phyloP scores from a whole-genome alignment of 306 rosid species.

The Nissolia schottii region DNA sequence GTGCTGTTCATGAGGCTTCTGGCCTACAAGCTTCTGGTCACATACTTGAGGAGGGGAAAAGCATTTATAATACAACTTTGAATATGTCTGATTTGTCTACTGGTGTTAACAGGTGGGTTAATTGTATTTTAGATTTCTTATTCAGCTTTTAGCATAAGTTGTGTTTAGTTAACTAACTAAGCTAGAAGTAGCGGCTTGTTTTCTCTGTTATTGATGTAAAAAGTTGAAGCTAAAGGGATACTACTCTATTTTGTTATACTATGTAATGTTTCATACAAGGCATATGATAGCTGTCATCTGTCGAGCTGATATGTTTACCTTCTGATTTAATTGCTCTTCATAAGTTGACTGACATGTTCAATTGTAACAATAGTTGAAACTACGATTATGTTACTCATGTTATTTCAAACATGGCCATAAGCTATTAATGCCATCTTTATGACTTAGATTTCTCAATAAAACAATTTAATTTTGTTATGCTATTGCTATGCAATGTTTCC shows the following conservation, averaged over 20 bases:
- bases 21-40: conserved; percentile 90
- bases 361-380: conserved; percentile 16
- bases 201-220: conserved; percentile 5
- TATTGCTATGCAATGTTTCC: background rate
- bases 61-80: conserved; percentile 84
- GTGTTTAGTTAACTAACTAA: background rate
- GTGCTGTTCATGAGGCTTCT: conserved; percentile 89
- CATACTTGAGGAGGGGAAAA: conserved; percentile 85
- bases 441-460: no score
- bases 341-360: background rate
- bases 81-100: conserved; percentile 90
- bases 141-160: conserved; percentile 12
- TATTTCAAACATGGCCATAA: no score
- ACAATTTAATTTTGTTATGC: no score
- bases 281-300: background rate
- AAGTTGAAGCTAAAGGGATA: conserved; percentile 3
- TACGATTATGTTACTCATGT: no score
- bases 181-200: background rate
- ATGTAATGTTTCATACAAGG: background rate
- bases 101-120: conserved; percentile 72
- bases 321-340: background rate
- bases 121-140: conserved; percentile 6
- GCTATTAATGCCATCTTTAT: no score
- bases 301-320: background rate
- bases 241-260: conserved; percentile 7